Base-by-base conservation (phyloP, 169 alveolate species). In the Cryptosporidium sp. region DNA sequence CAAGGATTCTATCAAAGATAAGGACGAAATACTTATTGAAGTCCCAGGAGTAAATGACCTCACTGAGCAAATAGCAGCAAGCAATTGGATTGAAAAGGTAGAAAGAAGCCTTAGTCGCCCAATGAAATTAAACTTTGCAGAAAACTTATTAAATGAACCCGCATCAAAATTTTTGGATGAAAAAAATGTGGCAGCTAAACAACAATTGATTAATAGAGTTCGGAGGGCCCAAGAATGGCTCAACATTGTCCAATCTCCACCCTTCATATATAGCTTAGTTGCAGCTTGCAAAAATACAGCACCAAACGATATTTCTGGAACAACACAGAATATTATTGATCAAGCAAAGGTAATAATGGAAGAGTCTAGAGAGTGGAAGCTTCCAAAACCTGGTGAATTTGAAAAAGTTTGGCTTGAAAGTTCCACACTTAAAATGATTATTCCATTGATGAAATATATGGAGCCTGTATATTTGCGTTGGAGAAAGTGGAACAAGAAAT, bases 71-170 rank as follows among this genome's bases (percentile, higher is more conserved):
- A 80, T 80, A n/a, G 89, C 89, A 43, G 89, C 89, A 65, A 80
- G 89, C n/a, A 80, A 80, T 26, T 80, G 89, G 89, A 80, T 80
- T n/a, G 89, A 80, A 48, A 80, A 80, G 1, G 89, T 80, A 1
- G 89, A 80, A 62, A 80, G 75, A 41, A 43, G 68, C 50, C 75
- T 80, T 18, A 21, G 52, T 14, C 89, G 89, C 33, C 89, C 89
- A 37, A 80, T 80, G 89, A 59, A 70, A 59, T 67, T 80, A 5
- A 80, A 65, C 21, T 43, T 80, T 59, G 89, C 89, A 26, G 89
- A 80, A 62, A 62, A 67, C 41, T 50, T 80, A 23, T n/a, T 80
- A 31, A 80, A 80, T 80, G 89, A 80, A 29, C 80, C 89, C 9
- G 89, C 89, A 43, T 74, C 89, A 10, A 80, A 59, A 26, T 80